Evolutionary conservation across 192 early-diverging fungal species (phyloP), one percentile per base, ranked within the genome.

Genomic region (Backusella macrospora): DNA sequence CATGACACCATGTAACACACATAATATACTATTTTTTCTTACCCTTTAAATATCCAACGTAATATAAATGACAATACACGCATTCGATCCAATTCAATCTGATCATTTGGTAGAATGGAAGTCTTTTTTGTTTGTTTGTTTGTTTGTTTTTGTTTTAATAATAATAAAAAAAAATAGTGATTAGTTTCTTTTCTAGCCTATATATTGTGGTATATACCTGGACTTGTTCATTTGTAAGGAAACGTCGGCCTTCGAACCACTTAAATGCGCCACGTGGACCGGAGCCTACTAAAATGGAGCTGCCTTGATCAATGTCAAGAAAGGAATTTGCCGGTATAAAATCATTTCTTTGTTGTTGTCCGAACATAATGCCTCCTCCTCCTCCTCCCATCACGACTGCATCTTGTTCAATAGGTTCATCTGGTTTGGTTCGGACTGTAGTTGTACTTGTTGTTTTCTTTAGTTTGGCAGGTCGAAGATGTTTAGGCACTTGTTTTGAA

Each of bases 21-120:
- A n/a, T 55, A 55, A 64, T 62, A 21, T 13, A 43, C 48, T 37
- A 40, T 67, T 9, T 21, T 14, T 64, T 3, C 49, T 67, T 73
- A 81, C 79, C 72, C 74, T 75, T 68, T 67, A 71, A 81, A 77
- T 7, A 71, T 69, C 79, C 79, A 81, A 5, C 74, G 66, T 7
- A 81, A 21, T 14, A 81, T 70, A 74, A 73, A 81, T 46, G 71
- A 55, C 29, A 76, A 65, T 15, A 81, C 69, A 26, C 76, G 71
- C 14, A 69, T 39, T 29, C 79, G 52, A 62, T 81, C 79, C 23
- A 77, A 26, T 39, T 81, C 79, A 13, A 45, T 40, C 45, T 73
- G 65, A 68, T 81, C 79, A 14, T 69, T 69, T 1, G 79, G 79
- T 42, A 81, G 47, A 15, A 78, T 12, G 0, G 14, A 3, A 39